Base-by-base conservation (phyloP, 2,329 filamentous ascomycete species). In the Karstenula rhodostoma region DNA sequence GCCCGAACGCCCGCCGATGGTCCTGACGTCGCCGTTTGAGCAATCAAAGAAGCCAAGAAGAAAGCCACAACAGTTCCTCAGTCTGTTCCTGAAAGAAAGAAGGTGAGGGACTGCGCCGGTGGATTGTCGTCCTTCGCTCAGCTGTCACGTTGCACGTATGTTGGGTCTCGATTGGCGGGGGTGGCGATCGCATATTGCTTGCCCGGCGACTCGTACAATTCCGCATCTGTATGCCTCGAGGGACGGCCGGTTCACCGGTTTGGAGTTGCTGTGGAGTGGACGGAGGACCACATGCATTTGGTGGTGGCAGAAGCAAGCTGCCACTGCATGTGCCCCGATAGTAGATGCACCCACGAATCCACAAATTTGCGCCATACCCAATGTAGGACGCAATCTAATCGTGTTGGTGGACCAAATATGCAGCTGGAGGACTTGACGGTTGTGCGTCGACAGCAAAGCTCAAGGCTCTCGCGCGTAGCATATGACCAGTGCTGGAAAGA, bases 301-400 rank as follows among this genome's bases (percentile, higher is more conserved):
- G 29, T 35, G 47, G 27, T 35, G 29, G 47, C 29, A 35, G 47
- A 50, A 13, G 47, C 27, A 32, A 22, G 47, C 29, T 50, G 29
- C 25, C 27, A n/a, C 15, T 27, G 25, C 23, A 32, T 27, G 46
- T n/a, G 23, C 7, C 4, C 25, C 47, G 47, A 4, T 35, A 35
- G 47, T 35, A 50, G 47, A 50, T 29, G 47, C 27, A 50, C 47
- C 15, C 29, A 50, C 19, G 27, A 35, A 25, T 50, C 47, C 47
- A 50, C 27, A 15, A n/a, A n/a, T 27, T 48, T 35, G 47, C 15
- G 29, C 15, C 29, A 22, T 35, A 35, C 3, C 19, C 44, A 15
- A 15, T 50, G 29, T 17, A 35, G 47, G 47, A 35, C 29, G 47
- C 27, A 49, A 12, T 50, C 6, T 35, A 19, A 3, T n/a, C 3